These are phyloP conservation scores for Lichina pygmaea DNA, from an alignment of 495 filamentous ascomycete genomes.

Conservation along the genomic window DNA sequence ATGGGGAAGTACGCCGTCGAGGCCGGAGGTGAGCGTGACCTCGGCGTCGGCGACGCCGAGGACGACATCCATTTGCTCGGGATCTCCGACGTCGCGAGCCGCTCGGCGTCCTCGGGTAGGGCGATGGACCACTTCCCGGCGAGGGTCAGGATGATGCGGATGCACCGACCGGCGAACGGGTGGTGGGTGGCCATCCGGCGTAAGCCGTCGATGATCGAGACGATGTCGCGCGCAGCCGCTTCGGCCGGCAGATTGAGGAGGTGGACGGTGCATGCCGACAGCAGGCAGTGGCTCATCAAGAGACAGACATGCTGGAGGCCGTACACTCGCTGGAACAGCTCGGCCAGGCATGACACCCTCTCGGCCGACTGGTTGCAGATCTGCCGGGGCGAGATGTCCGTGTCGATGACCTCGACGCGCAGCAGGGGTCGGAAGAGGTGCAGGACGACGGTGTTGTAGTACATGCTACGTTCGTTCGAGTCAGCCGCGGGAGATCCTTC, in stretches of 20 bases:
- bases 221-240: slow-evolving; percentile 4
- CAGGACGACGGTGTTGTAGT: slow-evolving; percentile 12
- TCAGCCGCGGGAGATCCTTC: too few species aligned
- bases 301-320: slow-evolving; percentile 6
- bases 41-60: background rate
- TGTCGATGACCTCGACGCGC: slow-evolving; percentile 8
- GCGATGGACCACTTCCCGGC: slow-evolving; percentile 9
- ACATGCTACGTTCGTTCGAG: slow-evolving; percentile 8
- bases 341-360: slow-evolving; percentile 8
- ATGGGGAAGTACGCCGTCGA: background rate
- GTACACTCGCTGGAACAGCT: slow-evolving; percentile 9
- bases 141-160: slow-evolving; percentile 7
- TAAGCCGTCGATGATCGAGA: slow-evolving; percentile 7
- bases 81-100: background rate
- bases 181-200: slow-evolving; percentile 6
- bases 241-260: slow-evolving; percentile 8
- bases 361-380: slow-evolving; percentile 11
- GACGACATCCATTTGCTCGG: background rate
- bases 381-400: slow-evolving; percentile 9
- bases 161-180: slow-evolving; percentile 4
- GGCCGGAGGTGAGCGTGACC: background rate
- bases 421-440: slow-evolving; percentile 16
- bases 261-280: slow-evolving; percentile 14
- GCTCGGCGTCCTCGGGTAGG: slow-evolving; percentile 7
- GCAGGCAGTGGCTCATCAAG: slow-evolving; percentile 9